Conservation (phyloP, 345 rosid species). For the Populus tremula region DNA sequence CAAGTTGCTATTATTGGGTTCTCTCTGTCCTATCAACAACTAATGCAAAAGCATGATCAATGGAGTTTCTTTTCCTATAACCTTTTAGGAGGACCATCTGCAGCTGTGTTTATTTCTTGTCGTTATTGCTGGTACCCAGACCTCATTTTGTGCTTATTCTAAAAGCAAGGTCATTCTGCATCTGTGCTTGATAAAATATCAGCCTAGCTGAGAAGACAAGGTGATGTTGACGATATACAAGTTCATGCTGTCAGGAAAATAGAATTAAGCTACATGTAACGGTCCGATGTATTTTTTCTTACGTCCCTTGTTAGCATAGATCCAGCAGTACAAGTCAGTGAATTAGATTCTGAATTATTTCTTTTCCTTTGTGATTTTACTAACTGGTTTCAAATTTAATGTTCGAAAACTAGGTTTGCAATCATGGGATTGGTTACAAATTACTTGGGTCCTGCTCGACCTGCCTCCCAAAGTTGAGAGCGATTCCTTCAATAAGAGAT, state of each 20-base stretch:
- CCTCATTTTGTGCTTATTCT: no score
- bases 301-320: background rate
- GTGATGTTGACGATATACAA: no score
- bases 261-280: background rate
- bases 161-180: no score
- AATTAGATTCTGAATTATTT: background rate
- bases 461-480: conserved; percentile 45
- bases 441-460: conserved; percentile 81
- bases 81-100: no score
- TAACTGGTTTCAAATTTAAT: background rate
- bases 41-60: no score
- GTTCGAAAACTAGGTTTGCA: conserved; percentile 66
- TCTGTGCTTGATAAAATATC: no score
- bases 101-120: no score
- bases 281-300: background rate
- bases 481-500: background rate
- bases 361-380: background rate
- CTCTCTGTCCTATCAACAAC: background rate
- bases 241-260: background rate
- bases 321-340: background rate
- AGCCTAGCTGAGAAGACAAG: no score
- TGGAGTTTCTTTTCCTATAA: no score
- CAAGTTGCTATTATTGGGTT: background rate
- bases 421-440: conserved; percentile 95
- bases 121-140: no score